phyloP scores from a whole-genome alignment of 345 rosid genomes.

The Eucalyptus guilfoylei region DNA sequence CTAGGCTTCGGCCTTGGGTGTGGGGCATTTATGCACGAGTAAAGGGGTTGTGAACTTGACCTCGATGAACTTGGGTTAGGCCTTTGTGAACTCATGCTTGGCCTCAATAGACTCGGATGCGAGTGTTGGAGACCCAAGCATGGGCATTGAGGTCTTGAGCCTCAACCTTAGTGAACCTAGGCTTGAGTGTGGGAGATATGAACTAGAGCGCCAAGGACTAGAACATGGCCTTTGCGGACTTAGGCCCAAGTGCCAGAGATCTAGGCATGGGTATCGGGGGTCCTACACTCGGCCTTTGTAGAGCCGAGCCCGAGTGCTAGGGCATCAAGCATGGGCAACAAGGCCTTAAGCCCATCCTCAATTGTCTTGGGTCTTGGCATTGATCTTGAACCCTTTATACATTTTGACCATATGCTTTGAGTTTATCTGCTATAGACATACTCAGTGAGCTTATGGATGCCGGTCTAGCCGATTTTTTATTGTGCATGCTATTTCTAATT shows the following conservation, averaged over 20 bases:
- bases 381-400: not conserved
- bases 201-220: fast-evolving
- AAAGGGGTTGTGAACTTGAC: too few relatives aligned
- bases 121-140: too few relatives aligned
- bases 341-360: fast-evolving
- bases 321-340: too few relatives aligned
- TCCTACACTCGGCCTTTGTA: too few relatives aligned
- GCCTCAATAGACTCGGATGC: fast-evolving
- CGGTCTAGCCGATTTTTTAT: not conserved
- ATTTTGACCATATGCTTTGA: not conserved
- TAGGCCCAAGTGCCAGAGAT: too few relatives aligned
- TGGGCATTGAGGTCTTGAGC: fast-evolving
- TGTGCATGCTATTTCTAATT: not conserved
- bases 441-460: not conserved
- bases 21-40: too few relatives aligned
- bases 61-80: fast-evolving
- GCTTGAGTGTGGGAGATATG: fast-evolving
- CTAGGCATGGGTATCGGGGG: too few relatives aligned
- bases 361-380: not conserved
- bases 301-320: too few relatives aligned
- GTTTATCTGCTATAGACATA: not conserved
- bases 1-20: too few relatives aligned
- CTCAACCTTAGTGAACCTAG: too few relatives aligned
- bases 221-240: too few relatives aligned
- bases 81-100: fast-evolving